These are phyloP conservation scores for Eremothecium coryli DNA, from an alignment of 1,139 yeast species.

Conservation along the genomic window DNA sequence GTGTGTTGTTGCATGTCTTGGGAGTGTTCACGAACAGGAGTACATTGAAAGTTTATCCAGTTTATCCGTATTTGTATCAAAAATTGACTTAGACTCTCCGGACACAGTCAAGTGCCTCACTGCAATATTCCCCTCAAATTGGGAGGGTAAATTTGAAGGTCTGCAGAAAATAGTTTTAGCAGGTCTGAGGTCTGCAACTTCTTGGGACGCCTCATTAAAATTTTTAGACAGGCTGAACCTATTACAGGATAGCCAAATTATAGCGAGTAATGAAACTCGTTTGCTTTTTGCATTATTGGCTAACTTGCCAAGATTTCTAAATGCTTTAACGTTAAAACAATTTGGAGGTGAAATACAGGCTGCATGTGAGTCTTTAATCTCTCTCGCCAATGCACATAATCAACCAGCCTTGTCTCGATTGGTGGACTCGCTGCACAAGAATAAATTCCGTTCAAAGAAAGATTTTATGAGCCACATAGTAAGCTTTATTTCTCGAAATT, in stretches of 20 bases:
- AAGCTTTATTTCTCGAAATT: constrained; percentile 53
- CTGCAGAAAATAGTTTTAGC: constrained; percentile 67
- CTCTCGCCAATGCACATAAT: constrained; percentile 50
- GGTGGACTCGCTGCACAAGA: constrained; percentile 64
- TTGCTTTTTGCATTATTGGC: constrained; percentile 64
- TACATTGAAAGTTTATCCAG: constrained; percentile 80
- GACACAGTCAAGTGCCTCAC: constrained; percentile 78
- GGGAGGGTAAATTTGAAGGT: constrained; percentile 94
- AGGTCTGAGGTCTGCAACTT: constrained; percentile 72
- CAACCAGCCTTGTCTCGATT: constrained; percentile 62
- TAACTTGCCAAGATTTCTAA: constrained; percentile 74
- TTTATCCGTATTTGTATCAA: constrained; percentile 71
- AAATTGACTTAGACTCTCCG: constrained; percentile 76
- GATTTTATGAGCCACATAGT: constrained; percentile 81
- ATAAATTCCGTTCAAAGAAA: constrained; percentile 74
- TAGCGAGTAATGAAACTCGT: constrained; percentile 65
- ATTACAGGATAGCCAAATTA: constrained; percentile 63
- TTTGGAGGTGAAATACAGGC: constrained; percentile 43
- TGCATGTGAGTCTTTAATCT: constrained; percentile 52
- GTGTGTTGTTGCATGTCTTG: constrained; percentile 89
- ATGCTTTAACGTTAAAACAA: constrained; percentile 56
- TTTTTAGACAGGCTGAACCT: constrained; percentile 64
- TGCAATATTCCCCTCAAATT: constrained; percentile 83
- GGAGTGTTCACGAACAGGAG: constrained; percentile 87
- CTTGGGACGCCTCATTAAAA: constrained; percentile 70